Base-by-base conservation (phyloP, 1,139 yeast genomes). In the Citeromyces hawaiiensis region DNA sequence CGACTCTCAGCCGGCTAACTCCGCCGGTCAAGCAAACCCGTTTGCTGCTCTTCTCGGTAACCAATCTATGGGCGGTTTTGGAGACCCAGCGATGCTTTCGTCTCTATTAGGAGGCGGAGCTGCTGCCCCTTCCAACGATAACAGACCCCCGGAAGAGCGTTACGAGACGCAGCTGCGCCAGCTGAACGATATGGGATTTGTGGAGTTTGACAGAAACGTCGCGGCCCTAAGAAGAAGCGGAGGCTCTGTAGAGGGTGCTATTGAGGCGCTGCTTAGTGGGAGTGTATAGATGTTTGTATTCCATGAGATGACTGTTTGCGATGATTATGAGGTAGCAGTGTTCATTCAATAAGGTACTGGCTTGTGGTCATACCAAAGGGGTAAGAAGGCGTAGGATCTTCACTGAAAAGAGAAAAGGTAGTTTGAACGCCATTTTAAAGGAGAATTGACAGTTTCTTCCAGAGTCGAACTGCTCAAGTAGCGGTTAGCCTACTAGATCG, bases 161-260 rank as follows among this genome's bases (percentile, higher is more conserved):
- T 91, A 81, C 59, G 96, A 83, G 56, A 57, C 68, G n/a, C 97
- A 91, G 57, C 67, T 91, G 52, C 75, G 94, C 54, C 97, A 88
- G 58, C 71, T 91, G 56, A 91, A 91, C 57, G 98, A 91, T 55
- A 85, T 91, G 81, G 98, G 98, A 2, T 91, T 91, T 63, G 78
- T 74, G 49, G 97, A 91, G 50, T 91, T 88, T 54, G 97, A 91
- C 49, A 71, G 85, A 50, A 91, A 91, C 54, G 87, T 91, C 15
- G 79, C 79, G 19, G 97, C 97, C 1, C 69, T 91, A 52, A 76
- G 96, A 64, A 76, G 97, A 61, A 76, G 93, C 42, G 97, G 97
- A 19, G 98, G 98, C 10, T 83, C 88, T 49, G 97, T 91, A 15
- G 96, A 91, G 60, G 97, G 97, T 35, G 98, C 98, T 11, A 70